Base-by-base conservation (phyloP, 768 basidiomycete genomes). In the Trichaptum fuscoviolaceum region DNA sequence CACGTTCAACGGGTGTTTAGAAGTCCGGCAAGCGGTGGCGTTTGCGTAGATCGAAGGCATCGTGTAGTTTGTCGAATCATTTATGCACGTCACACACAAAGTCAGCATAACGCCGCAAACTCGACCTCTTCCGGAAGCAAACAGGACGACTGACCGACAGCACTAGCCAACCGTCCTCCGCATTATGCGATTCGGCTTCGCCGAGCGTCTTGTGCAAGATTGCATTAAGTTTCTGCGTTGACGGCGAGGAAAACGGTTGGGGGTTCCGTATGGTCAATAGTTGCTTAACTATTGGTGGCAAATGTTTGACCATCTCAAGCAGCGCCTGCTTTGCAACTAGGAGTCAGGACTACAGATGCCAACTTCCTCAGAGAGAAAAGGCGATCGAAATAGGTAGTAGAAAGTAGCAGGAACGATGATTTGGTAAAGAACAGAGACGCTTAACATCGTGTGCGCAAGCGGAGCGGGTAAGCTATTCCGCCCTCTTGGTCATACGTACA, bases 111-210 rank as follows among this genome's bases (percentile, higher is more conserved):
- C 42, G 20, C 42, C 42, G 30, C 73, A 58, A 70, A 60, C 57
- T 35, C 12, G 62, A n/a, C 7, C n/a, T n/a, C 12, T 26, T 25
- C 23, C 76, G 35, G 63, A 73, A 70, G 64, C 76, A 71, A 35
- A 76, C 59, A 61, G 69, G 17, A 65, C 36, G 52, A 58, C 63
- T 58, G 67, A 67, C 92, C 70, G 91, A 82, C 25, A 93, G 81
- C 63, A 92, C 91, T 23, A 94, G 83, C 92, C 92, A 94, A 60
- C 88, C 91, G 12, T 85, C 88, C 77, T 88, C 87, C 35, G 86
- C 91, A 20, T 84, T 87, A 69, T 83, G 84, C 59, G 77, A 75
- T 72, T 79, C 81, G 30, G 92, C 92, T 73, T 91, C 88, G 60
- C 78, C 79, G 68, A 85, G 84, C n/a, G 92, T 89, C 62, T 79